Percentiles rank a stretch among this genome's conserved stretches.
phyloP scores from a whole-genome alignment of 2,329 filamentous ascomycete species.

The Penicillium paneum region DNA sequence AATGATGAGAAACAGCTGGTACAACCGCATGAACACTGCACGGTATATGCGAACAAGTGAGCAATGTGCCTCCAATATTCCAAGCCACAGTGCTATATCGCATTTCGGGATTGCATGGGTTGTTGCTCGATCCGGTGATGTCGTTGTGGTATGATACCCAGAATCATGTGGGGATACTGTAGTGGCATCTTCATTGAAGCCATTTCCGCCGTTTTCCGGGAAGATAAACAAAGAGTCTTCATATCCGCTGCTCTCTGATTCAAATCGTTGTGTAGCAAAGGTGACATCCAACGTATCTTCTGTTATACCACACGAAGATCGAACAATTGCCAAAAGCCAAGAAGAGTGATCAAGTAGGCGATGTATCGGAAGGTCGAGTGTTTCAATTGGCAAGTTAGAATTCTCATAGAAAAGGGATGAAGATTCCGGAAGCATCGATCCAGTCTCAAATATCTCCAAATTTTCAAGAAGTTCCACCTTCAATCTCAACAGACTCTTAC shows the following conservation, averaged over 20 bases:
- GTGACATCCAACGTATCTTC: neutral
- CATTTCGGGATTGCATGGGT: neutral
- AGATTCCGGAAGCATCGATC: neutral
- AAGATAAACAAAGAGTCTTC: neutral
- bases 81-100: conserved; percentile 11
- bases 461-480: conserved; percentile 16
- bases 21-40: conserved; percentile 15
- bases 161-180: conserved; percentile 13
- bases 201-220: neutral
- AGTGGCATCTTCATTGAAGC: neutral
- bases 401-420: neutral
- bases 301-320: neutral
- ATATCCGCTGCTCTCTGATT: neutral
- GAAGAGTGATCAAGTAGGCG: conserved; percentile 17
- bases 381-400: neutral
- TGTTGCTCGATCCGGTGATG: neutral
- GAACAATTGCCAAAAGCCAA: conserved; percentile 15
- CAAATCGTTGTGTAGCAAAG: neutral
- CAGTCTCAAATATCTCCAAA: conserved; percentile 12
- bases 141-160: conserved; percentile 6
- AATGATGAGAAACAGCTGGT: conserved; percentile 16
- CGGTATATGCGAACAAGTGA: conserved; percentile 17
- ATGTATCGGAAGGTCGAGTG: conserved; percentile 16
- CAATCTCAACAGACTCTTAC: conserved; percentile 12
- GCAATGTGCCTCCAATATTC: conserved; percentile 15